Evolutionary conservation across 2,329 filamentous ascomycete genomes (phyloP).

Genomic region (Cercospora canescens): DNA sequence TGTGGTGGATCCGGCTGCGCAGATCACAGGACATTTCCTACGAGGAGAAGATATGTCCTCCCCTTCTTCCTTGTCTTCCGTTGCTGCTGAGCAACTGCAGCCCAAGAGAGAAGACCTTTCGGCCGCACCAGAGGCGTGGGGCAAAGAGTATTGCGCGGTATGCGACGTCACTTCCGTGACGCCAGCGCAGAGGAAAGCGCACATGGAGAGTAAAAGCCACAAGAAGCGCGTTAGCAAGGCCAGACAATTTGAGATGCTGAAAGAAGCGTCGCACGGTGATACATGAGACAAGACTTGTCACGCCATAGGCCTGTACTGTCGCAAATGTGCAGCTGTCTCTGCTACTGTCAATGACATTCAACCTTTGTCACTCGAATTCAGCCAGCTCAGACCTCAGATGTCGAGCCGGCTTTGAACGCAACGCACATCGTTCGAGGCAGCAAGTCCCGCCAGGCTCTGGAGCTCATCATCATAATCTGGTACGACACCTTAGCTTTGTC

Average conservation of each 20-base stretch:
- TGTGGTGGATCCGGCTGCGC: constrained; percentile 66
- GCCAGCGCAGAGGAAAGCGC: constrained; percentile 58
- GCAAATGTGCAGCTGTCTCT: neutral
- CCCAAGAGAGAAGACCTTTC: constrained; percentile 54
- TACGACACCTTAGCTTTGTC: no score
- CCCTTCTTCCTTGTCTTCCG: constrained; percentile 56
- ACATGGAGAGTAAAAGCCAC: constrained; percentile 58
- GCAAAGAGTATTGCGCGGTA: constrained; percentile 65
- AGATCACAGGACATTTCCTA: constrained; percentile 66
- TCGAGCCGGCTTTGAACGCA: no score
- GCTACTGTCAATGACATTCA: neutral
- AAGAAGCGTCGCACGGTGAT: neutral
- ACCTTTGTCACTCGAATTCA: no score
- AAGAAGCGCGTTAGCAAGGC: constrained; percentile 30
- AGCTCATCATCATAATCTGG: no score
- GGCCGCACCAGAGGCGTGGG: constrained; percentile 47
- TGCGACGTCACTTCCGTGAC: constrained; percentile 63
- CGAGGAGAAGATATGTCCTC: constrained; percentile 53
- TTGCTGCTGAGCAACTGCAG: constrained; percentile 58
- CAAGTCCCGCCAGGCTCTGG: no score
- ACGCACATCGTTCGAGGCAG: no score
- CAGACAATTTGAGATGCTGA: neutral
- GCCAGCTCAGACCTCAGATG: no score
- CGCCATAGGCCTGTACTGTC: neutral
- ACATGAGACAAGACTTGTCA: neutral